Evolutionary conservation across 1,284 basidiomycete genomes (phyloP), one percentile per base, ranked within the genome.

Genomic region (Ceratobasidium sp.): DNA sequence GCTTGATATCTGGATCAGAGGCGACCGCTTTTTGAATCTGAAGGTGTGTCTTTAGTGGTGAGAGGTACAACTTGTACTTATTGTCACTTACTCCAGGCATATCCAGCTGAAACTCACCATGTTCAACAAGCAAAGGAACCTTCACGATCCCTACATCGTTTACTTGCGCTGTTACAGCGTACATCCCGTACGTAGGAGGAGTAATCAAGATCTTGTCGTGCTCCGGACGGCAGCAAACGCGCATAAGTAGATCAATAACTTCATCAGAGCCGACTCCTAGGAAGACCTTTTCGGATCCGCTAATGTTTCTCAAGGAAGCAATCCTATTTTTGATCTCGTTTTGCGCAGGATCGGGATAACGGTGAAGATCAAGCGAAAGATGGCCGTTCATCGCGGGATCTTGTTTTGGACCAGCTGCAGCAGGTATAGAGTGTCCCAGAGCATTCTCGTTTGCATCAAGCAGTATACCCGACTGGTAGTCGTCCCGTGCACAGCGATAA

Each of bases 121-220:
- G 86, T 78, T 92, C 90, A 20, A 95, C 88, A 77, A 94, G 89
- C 5, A 99, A 86, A 2, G 93, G 92, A 2, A 96, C 92, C 82
- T 94, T 92, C 69, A 97, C 91, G 3, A 98, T 87, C 0, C 90
- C 93, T 3, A 98, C 88, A 83, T 99, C 98, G 83, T 99, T 99
- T 73, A 99, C 93, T 81, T 97, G 93, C 7, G 97, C 98, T 79
- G 94, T 96, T 1, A 99, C 97, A 23, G 89, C 85, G 86, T 99
- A 99, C 97, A 99, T 99, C 28, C 97, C 97, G 83, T 99, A 99
- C 7, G 97, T 99, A 2, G 98, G 98, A 1, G 97, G 98, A 6
- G 93, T 95, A 56, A 91, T 93, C 81, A 97, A 84, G 48, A 96
- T 92, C 83, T 92, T 94, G 83, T 99, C 95, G 79, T 88, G 86